Percentiles rank a stretch among this genome's conserved stretches.
These are phyloP conservation scores for Quercus robur DNA, from an alignment of 306 rosid genomes.

Conservation along the genomic window DNA sequence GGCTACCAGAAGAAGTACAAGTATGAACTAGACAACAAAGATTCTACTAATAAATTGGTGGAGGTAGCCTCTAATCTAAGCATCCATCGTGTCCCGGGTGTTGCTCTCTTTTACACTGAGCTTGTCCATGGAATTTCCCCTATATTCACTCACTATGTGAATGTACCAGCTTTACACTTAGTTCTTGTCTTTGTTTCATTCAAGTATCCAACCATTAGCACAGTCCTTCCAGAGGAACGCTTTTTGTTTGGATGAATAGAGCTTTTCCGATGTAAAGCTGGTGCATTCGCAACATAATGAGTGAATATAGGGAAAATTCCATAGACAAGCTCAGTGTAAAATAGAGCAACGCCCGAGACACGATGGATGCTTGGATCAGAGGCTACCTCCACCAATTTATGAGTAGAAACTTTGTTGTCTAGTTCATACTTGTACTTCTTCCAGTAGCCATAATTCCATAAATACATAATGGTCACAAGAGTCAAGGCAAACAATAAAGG, in stretches of 20 bases:
- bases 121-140: constrained; percentile 86
- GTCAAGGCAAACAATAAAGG: constrained; percentile 55
- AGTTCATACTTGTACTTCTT: constrained; percentile 57
- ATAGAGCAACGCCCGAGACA: constrained; percentile 53
- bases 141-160: constrained; percentile 66
- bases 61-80: constrained; percentile 19
- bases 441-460: constrained; percentile 61
- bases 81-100: constrained; percentile 40
- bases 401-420: constrained; percentile 42
- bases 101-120: constrained; percentile 67
- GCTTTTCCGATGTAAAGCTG: constrained; percentile 64
- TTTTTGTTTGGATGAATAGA: constrained; percentile 52
- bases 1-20: constrained; percentile 58
- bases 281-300: constrained; percentile 50
- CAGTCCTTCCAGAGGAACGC: constrained; percentile 46
- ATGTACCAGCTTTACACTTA: constrained; percentile 62
- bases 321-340: constrained; percentile 77
- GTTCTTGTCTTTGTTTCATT: constrained; percentile 56
- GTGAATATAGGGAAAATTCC: constrained; percentile 65
- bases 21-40: constrained; percentile 47
- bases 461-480: constrained; percentile 55
- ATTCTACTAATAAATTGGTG: constrained; percentile 40
- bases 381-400: constrained; percentile 34
- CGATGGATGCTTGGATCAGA: constrained; percentile 5
- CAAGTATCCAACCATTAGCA: constrained; percentile 63